A percentile compares a stretch with the other conserved stretches of the same genome.
Evolutionary conservation across 257 asterid species (phyloP).

Genomic region (Voacanga thouarsii): DNA sequence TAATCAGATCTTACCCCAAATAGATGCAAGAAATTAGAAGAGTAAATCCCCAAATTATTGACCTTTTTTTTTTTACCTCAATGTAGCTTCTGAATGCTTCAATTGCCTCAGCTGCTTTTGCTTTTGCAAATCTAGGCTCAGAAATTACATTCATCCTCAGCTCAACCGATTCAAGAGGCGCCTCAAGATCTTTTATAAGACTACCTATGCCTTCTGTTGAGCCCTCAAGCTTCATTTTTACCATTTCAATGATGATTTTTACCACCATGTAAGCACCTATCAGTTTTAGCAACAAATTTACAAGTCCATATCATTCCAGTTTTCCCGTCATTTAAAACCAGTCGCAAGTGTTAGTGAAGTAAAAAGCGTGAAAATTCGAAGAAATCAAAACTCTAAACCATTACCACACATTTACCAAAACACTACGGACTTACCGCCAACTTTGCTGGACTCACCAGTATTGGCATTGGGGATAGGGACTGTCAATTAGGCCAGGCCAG

Average conservation of each 20-base stretch:
- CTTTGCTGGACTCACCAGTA: too few species aligned
- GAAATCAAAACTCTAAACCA: too few species aligned
- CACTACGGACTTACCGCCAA: too few species aligned
- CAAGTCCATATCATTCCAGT: background rate
- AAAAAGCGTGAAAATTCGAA: too few species aligned
- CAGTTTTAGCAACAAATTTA: background rate
- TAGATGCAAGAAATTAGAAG: background rate
- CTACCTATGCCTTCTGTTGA: constrained; percentile 71
- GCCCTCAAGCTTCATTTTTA: constrained; percentile 80
- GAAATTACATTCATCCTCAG: constrained; percentile 66
- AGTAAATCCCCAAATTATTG: background rate
- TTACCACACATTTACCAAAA: too few species aligned
- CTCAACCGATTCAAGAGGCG: constrained; percentile 73
- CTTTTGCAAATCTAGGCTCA: constrained; percentile 73
- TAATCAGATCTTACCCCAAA: background rate
- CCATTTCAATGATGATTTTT: constrained; percentile 85
- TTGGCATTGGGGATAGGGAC: too few species aligned
- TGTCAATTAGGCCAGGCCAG: too few species aligned
- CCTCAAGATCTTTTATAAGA: constrained; percentile 70
- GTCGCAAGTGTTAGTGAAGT: background rate
- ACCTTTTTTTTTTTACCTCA: constrained; percentile 37
- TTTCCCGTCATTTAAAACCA: background rate
- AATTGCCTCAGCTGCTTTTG: constrained; percentile 63
- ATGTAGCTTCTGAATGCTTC: constrained; percentile 58
- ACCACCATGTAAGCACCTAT: constrained; percentile 92